Base-by-base conservation (phyloP, 2,329 filamentous ascomycete genomes). In the Pseudogymnoascus verrucosus region DNA sequence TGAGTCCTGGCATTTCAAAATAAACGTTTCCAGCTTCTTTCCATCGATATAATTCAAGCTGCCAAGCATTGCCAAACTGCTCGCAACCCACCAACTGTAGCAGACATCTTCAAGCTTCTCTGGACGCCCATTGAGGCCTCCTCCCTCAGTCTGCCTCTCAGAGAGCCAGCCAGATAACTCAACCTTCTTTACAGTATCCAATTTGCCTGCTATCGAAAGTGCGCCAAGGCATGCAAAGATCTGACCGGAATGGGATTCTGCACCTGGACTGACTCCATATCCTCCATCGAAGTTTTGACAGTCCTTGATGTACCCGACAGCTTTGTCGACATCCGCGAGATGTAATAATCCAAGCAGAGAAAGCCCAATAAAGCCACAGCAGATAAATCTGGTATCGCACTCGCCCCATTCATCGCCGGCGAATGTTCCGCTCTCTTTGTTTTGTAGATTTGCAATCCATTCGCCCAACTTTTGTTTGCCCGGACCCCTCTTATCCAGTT, bases 1-100 rank as follows among this genome's bases (percentile, higher is more conserved):
- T 1, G 85, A 80, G 74, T 99, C 95, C 78, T 99, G 95, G 72
- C 91, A 96, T 67, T 83, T 82, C 64, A 99, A 77, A 63, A 99
- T 97, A 76, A 96, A 99, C 23, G 77, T 75, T 61, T 87, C 83
- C 70, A 99, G 82, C 72, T 90, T 90, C 64, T 87, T 81, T 60
- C 87, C 84, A 78, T 99, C 91, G 73, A 99, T 96, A 95, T 95
- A 99, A 74, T 97, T 90, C 62, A 92, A 82, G 63, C 88, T 87
- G 62, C 84, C 87, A 69, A 99, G 90, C 82, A 98, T 97, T 54
- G 89, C 88, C 69, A 99, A 78, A 74, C 93, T 96, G 73, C 90
- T 93, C 72, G 93, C 79, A 51, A 98, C 95, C 95, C 95, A 99
- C 95, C 95, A 99, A 74, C 91, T 96, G 78, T 99, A 99, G 78